Conservation (phyloP, 1,139 yeast genomes). For the Candida dubliniensis region DNA sequence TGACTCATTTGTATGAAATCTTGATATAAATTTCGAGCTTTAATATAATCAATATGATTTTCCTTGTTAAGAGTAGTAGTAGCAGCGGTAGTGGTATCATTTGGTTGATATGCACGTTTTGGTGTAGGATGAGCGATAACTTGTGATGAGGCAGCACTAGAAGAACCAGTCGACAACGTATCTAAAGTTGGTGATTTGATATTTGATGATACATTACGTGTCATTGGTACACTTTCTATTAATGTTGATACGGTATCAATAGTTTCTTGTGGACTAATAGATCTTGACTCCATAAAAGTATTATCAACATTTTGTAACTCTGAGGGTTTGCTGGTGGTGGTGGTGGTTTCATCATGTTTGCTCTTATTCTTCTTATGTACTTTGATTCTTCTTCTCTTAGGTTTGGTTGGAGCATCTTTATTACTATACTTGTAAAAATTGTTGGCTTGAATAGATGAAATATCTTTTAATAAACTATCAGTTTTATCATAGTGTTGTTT, state of each 20-base stretch:
- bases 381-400: slow-evolving; percentile 51
- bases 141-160: slow-evolving; percentile 4
- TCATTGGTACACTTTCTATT: neutral
- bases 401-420: slow-evolving; percentile 27
- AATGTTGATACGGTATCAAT: neutral
- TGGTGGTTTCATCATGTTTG: neutral
- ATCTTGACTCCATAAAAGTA: neutral
- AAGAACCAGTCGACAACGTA: neutral
- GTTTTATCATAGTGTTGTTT: slow-evolving; percentile 25
- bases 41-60: neutral
- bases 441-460: slow-evolving; percentile 48
- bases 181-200: neutral
- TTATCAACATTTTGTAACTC: neutral
- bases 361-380: slow-evolving; percentile 22
- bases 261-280: neutral
- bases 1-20: slow-evolving; percentile 10
- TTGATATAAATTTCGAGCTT: slow-evolving; percentile 7
- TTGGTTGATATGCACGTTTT: neutral
- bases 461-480: slow-evolving; percentile 39
- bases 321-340: neutral
- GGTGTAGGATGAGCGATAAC: slow-evolving; percentile 12
- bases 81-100: neutral
- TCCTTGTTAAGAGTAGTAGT: too few relatives aligned
- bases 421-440: slow-evolving; percentile 36
- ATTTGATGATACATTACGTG: neutral